Base-by-base conservation (phyloP, 2,329 filamentous ascomycete genomes). In the Ophiocordyceps australis region DNA sequence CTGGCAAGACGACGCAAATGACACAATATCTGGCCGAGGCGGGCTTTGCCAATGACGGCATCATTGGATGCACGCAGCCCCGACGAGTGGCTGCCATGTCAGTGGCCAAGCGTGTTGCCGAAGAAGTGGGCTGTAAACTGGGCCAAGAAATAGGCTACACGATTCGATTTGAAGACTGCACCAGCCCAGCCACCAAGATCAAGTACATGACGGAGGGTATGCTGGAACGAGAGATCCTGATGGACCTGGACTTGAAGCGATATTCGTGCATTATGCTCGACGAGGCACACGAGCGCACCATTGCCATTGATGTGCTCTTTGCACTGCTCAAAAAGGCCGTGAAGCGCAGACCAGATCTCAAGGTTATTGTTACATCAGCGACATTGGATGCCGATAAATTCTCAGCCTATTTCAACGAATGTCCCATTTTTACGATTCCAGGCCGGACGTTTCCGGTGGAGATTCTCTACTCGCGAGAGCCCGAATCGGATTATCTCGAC, bases 191-290 rank as follows among this genome's bases (percentile, higher is more conserved):
- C 12, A 98, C 89, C 2, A 81, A 75, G 43, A 93, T 98, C 58
- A 98, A 98, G 57, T 98, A 98, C 56, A 94, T 98, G 86, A 98
- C 89, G 11, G 89, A 98, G 42, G 89, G 89, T 50, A 95, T 95
- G 80, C 67, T 98, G 46, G 74, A 94, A 54, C 70, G 89, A 57
- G 89, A 98, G 54, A 83, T 94, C 45, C 63, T 98, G 26, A 65
- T 94, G 37, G 89, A 98, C 46, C 79, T 85, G 1, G 78, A 93
- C 39, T 56, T 98, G 36, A 78, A 67, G 42, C 72, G 79, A 36
- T 98, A 98, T 45, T 92, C 83, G 1, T 82, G 89, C 32, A 94
- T 98, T 42, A 98, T 98, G 75, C 65, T 98, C 39, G 89, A 98
- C 47, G 89, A 98, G 46, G 89, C 89, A 4, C 89, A 98, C 69